phyloP scores from a whole-genome alignment of 805 yeast genomes.

The Geotrichum ghanense region DNA sequence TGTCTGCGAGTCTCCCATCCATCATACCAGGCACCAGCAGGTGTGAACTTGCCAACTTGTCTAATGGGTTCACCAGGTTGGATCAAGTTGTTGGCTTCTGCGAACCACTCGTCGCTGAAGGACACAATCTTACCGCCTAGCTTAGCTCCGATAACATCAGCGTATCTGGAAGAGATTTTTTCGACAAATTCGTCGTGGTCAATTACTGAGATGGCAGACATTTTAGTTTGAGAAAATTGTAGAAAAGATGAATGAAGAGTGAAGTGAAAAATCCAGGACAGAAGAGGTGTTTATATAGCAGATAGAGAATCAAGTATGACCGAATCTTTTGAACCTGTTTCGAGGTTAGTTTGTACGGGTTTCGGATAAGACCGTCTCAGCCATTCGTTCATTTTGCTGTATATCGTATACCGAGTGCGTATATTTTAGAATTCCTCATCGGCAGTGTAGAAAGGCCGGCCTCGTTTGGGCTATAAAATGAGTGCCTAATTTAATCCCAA shows the following conservation, averaged over 20 bases:
- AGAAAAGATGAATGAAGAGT: too few relatives aligned
- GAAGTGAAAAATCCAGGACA: too few relatives aligned
- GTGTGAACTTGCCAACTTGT: constrained; percentile 68
- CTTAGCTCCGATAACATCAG: constrained; percentile 73
- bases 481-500: too few relatives aligned
- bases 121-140: constrained; percentile 66
- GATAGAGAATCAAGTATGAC: too few relatives aligned
- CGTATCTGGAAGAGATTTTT: constrained; percentile 12
- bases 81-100: constrained; percentile 78
- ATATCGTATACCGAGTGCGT: background rate
- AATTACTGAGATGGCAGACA: background rate
- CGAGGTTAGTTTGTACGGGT: too few relatives aligned
- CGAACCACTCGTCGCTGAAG: constrained; percentile 90
- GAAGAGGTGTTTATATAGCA: background rate
- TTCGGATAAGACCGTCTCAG: background rate
- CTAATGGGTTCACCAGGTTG: constrained; percentile 72
- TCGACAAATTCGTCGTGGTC: constrained; percentile 5
- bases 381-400: too few relatives aligned
- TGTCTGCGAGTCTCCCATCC: constrained; percentile 99
- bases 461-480: too few relatives aligned
- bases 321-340: background rate
- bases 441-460: too few relatives aligned
- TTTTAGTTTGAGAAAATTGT: background rate
- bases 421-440: background rate
- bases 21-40: constrained; percentile 94